Conservation (phyloP, 768 basidiomycete genomes). For the Lactarius trivialis region DNA sequence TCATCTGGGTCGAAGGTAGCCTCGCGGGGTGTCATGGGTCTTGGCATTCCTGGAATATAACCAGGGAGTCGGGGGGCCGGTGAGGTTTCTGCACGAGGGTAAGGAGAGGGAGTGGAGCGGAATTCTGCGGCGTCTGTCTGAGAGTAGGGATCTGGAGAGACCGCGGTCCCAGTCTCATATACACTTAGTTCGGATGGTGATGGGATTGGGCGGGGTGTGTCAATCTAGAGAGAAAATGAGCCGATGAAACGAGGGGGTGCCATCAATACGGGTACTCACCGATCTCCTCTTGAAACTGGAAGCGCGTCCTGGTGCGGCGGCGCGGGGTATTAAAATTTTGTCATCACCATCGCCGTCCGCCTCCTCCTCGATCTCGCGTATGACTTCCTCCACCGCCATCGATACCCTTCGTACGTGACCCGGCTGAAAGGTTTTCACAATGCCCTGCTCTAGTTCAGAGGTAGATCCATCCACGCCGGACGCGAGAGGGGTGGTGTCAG, state of each 20-base stretch:
- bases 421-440: constrained; percentile 45
- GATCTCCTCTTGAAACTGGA: constrained; percentile 14
- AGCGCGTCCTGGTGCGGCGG: constrained; percentile 29
- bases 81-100: constrained; percentile 44
- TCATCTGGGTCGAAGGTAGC: constrained; percentile 59
- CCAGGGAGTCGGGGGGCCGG: constrained; percentile 60
- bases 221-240: background rate
- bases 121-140: constrained; percentile 41
- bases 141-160: constrained; percentile 56
- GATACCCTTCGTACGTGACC: constrained; percentile 58
- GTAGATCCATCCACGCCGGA: constrained; percentile 27
- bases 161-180: constrained; percentile 61
- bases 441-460: constrained; percentile 35
- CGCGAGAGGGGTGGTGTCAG: constrained; percentile 10
- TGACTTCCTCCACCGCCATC: constrained; percentile 65
- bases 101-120: constrained; percentile 56
- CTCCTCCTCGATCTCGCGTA: constrained; percentile 72
- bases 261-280: constrained; percentile 14
- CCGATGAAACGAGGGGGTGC: background rate
- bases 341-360: constrained; percentile 48
- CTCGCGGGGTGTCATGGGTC: constrained; percentile 87
- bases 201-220: background rate
- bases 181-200: constrained; percentile 29
- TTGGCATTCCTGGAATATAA: constrained; percentile 85
- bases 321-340: constrained; percentile 69